Conservation (phyloP, 75 land plant species). For the Picea sitchensis region DNA sequence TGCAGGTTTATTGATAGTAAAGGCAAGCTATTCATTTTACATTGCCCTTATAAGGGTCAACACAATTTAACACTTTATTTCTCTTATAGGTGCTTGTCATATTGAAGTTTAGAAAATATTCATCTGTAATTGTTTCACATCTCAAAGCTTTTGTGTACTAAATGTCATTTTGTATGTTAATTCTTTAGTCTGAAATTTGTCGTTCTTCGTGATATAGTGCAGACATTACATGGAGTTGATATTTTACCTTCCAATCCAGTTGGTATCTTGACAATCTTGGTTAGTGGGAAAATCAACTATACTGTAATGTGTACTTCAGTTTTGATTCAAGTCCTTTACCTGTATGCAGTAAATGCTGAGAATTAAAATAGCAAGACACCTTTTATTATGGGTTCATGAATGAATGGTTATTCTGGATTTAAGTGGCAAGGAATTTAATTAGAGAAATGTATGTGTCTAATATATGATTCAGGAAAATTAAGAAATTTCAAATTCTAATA, state of each 20-base stretch:
- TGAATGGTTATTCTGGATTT: not conserved
- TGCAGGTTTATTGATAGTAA: constrained; percentile 5
- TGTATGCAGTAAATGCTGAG: not conserved
- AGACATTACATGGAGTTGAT: constrained; percentile 14
- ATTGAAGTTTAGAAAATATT: not conserved
- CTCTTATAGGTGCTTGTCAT: not conserved
- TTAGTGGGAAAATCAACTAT: constrained; percentile 1
- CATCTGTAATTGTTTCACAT: not conserved
- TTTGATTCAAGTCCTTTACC: not conserved
- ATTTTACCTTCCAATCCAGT: constrained; percentile 23
- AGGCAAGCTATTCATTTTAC: not conserved
- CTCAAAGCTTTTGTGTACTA: not conserved
- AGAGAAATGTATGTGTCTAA: not conserved
- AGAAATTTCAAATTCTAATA: not conserved
- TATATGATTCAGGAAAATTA: not conserved
- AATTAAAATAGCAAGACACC: not conserved
- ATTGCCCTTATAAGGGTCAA: not conserved
- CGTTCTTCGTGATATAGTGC: constrained; percentile 3
- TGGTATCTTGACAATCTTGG: constrained; percentile 13
- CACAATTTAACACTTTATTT: not conserved
- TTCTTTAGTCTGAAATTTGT: constrained; percentile 5
- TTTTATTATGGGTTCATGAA: not conserved
- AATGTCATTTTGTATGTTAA: not conserved
- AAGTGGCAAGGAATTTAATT: not conserved
- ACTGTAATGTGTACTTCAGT: not conserved